Percentiles rank a stretch among this genome's conserved stretches.
Conservation (phyloP, 1,284 basidiomycete species). For the Cutaneotrichosporon cavernicola region DNA sequence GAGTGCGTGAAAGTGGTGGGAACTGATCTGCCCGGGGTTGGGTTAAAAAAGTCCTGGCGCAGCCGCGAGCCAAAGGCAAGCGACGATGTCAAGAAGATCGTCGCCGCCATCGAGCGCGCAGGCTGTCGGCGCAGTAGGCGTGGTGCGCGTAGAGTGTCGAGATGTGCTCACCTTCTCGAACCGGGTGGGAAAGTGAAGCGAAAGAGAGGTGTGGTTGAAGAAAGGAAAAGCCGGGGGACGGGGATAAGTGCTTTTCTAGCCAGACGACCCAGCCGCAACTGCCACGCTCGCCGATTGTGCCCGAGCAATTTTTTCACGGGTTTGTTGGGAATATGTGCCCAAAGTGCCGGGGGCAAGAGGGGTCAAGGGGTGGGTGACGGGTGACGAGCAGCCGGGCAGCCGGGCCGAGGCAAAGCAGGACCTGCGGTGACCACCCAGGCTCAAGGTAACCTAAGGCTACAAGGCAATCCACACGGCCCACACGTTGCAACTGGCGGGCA, state of each 20-base stretch:
- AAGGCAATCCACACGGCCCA: no score
- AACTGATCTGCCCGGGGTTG: neutral
- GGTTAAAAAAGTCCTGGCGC: neutral
- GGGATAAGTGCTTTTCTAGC: constrained; percentile 9
- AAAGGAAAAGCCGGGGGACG: constrained; percentile 18
- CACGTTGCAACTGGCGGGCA: no score
- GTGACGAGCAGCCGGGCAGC: neutral
- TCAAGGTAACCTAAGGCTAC: neutral
- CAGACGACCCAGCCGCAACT: neutral
- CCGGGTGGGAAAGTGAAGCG: constrained; percentile 11
- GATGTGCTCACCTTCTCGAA: constrained; percentile 23
- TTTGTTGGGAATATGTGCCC: constrained; percentile 3
- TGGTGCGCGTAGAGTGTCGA: constrained; percentile 4
- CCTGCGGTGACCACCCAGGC: neutral
- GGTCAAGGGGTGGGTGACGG: neutral
- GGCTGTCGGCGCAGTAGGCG: constrained; percentile 4
- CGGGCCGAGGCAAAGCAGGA: neutral
- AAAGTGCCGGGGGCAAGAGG: neutral
- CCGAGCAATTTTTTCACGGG: constrained; percentile 6
- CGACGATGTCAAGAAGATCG: neutral
- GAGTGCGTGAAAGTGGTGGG: neutral
- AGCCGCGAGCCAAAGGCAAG: neutral
- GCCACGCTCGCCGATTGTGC: constrained; percentile 4
- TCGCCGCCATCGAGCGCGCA: neutral
- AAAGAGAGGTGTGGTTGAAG: constrained; percentile 29